These are phyloP conservation scores for Aquanectria penicillioides DNA, from an alignment of 2,329 filamentous ascomycete genomes.

Conservation along the genomic window DNA sequence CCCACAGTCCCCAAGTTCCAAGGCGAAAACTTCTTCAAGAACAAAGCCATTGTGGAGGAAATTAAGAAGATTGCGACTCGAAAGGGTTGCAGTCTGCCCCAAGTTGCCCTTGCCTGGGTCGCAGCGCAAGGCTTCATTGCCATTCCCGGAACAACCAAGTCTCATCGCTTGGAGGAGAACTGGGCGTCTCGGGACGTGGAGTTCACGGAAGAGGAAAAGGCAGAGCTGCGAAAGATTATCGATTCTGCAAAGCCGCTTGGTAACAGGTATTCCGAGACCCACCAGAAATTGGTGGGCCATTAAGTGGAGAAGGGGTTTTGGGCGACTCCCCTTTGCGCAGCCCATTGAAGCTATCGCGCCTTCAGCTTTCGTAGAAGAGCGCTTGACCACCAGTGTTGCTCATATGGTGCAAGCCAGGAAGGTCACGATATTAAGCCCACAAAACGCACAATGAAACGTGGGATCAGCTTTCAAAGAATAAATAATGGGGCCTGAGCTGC, in stretches of 20 bases:
- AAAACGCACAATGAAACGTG: no score
- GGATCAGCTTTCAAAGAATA: no score
- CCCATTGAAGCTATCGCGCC: no score
- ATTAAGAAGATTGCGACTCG: conserved; percentile 51
- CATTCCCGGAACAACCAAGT: conserved; percentile 58
- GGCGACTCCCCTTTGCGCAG: no score
- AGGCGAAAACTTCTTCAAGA: conserved; percentile 57
- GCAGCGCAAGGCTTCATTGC: conserved; percentile 54
- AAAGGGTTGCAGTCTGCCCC: conserved; percentile 45
- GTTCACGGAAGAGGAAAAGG: conserved; percentile 49
- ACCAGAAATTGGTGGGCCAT: conserved; percentile 21
- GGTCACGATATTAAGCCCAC: no score
- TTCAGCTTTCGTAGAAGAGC: no score
- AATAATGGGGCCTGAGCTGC: no score
- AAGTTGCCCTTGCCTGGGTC: conserved; percentile 54
- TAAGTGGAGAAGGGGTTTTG: no score
- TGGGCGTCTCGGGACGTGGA: conserved; percentile 49
- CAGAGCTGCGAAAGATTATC: conserved; percentile 51
- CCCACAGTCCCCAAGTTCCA: conserved; percentile 47
- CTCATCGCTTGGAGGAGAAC: conserved; percentile 51
- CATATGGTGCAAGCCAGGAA: no score
- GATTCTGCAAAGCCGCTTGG: conserved; percentile 34
- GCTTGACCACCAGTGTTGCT: no score
- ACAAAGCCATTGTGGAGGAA: conserved; percentile 52
- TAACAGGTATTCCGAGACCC: neutral